Conservation (phyloP, 805 yeast species). For the Kluyveromyces aestuarii region DNA sequence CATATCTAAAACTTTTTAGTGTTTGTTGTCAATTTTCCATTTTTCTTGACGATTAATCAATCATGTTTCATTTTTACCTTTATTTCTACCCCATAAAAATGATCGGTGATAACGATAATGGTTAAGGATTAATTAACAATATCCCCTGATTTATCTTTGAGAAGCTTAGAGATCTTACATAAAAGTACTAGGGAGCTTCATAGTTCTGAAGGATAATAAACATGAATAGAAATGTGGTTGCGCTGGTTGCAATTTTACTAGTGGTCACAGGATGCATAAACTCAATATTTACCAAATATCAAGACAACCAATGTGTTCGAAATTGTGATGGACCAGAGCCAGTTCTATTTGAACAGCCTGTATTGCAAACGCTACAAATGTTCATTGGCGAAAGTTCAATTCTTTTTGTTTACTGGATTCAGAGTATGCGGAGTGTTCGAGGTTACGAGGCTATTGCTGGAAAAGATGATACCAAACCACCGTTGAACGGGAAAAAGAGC, state of each 20-base stretch:
- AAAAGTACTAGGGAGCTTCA: too few relatives aligned
- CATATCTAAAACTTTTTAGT: too few relatives aligned
- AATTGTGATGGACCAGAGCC: conserved; percentile 25
- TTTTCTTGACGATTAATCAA: too few relatives aligned
- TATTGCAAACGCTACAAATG: conserved; percentile 73
- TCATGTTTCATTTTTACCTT: too few relatives aligned
- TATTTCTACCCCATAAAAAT: too few relatives aligned
- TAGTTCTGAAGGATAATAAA: background rate
- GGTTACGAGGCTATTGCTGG: conserved; percentile 1
- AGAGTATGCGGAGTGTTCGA: conserved; percentile 4
- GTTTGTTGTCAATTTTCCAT: too few relatives aligned
- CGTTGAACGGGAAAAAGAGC: conserved; percentile 20
- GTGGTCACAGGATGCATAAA: conserved; percentile 62
- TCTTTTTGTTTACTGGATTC: conserved; percentile 31
- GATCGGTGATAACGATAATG: too few relatives aligned
- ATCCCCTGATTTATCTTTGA: too few relatives aligned
- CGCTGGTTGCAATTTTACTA: conserved; percentile 23
- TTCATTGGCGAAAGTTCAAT: conserved; percentile 57
- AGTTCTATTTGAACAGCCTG: conserved; percentile 60
- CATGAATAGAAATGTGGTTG: conserved; percentile 1
- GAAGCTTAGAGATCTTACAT: too few relatives aligned
- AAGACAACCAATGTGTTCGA: conserved; percentile 63
- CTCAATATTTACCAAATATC: conserved; percentile 65
- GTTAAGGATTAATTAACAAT: too few relatives aligned
- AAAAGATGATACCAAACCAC: conserved; percentile 1